phyloP scores from a whole-genome alignment of 2,329 filamentous ascomycete genomes.

The Aspergillus niger region DNA sequence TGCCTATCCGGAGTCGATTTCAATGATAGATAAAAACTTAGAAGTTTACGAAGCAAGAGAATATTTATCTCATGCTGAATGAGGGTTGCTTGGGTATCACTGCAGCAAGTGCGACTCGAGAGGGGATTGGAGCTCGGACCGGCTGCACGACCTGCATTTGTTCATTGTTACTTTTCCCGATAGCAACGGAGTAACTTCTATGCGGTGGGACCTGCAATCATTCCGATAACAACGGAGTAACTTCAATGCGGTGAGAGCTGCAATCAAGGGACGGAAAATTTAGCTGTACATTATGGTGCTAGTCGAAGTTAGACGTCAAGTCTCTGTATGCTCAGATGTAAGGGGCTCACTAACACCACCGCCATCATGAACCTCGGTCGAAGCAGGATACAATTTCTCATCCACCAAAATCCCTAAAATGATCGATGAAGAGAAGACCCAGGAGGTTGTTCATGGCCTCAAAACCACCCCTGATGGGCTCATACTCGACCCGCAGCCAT shows the following conservation, averaged over 20 bases:
- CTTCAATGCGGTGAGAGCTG: neutral
- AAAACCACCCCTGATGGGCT: neutral
- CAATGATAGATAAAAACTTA: no score
- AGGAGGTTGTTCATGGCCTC: neutral
- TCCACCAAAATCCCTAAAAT: neutral
- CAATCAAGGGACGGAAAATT: neutral
- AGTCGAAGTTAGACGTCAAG: no score
- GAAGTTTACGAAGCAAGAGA: neutral
- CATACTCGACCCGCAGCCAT: neutral
- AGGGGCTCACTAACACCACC: neutral
- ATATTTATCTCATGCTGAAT: neutral
- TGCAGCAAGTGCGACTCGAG: neutral
- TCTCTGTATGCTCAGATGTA: neutral
- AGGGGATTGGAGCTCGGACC: neutral
- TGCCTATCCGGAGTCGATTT: neutral
- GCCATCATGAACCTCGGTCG: neutral
- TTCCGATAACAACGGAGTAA: neutral
- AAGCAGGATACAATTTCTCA: neutral
- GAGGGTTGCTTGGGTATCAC: neutral
- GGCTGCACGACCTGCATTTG: neutral
- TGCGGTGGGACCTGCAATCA: neutral
- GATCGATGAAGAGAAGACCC: neutral
- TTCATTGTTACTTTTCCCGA: neutral
- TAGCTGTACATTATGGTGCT: neutral
- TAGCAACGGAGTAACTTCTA: neutral